A percentile compares a stretch with the other conserved stretches of the same genome.
Conservation (phyloP, 1,139 yeast genomes). For the Pichia norvegensis region DNA sequence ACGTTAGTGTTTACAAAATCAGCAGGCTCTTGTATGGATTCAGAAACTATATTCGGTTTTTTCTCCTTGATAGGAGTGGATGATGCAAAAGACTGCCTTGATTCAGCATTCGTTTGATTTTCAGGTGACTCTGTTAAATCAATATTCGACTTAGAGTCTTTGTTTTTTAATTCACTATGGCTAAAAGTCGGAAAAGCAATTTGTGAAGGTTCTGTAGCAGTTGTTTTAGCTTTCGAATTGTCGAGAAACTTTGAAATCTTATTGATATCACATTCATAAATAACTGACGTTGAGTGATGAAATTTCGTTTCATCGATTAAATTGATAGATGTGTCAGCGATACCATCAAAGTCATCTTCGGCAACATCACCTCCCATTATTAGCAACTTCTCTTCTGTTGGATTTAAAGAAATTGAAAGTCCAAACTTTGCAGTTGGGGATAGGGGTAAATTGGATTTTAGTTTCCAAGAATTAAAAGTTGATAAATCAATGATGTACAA, state of each 20-base stretch:
- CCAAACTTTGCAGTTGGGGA: slow-evolving; percentile 86
- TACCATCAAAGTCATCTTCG: slow-evolving; percentile 29
- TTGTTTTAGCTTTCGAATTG: slow-evolving; percentile 1
- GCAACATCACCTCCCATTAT: slow-evolving; percentile 87
- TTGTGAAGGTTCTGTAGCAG: neutral
- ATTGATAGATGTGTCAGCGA: slow-evolving; percentile 30
- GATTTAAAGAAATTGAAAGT: slow-evolving; percentile 74
- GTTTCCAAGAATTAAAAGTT: slow-evolving; percentile 44
- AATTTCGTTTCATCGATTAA: slow-evolving; percentile 42
- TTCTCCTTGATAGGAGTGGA: neutral
- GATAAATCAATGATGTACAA: slow-evolving; percentile 72
- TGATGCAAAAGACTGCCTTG: neutral
- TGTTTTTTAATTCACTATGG: neutral
- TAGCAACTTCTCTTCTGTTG: slow-evolving; percentile 59
- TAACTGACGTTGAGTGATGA: slow-evolving; percentile 45
- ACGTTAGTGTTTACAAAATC: neutral
- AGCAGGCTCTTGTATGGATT: neutral
- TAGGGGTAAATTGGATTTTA: slow-evolving; percentile 34
- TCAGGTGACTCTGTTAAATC: slow-evolving; percentile 10
- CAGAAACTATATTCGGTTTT: too few species aligned
- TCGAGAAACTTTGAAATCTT: slow-evolving; percentile 27
- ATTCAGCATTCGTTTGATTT: neutral
- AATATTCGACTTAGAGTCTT: slow-evolving; percentile 5
- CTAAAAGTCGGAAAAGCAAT: neutral
- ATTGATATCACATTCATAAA: slow-evolving; percentile 53